Base-by-base conservation (phyloP, 2,329 filamentous ascomycete species). In the Cladosporium sp. region DNA sequence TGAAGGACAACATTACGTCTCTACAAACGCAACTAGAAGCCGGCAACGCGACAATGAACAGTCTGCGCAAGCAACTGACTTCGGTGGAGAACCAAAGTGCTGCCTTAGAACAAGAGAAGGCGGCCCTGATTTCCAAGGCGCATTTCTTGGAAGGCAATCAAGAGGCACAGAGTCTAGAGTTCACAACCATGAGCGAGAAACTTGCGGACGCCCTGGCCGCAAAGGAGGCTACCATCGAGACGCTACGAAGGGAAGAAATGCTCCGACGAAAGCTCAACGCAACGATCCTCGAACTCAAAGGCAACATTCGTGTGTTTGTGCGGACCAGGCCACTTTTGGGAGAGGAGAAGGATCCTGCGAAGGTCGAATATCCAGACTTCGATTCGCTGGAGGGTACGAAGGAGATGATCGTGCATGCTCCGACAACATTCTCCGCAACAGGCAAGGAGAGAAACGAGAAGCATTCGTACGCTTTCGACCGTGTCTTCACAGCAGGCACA, bases 291-390 rank as follows among this genome's bases (percentile, higher is more conserved):
- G 95, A 99, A 75, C 86, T 99, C 67, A 97, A 97, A 78, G 95
- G 95, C 72, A 99, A 99, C 75, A 99, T 99, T 73, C 90, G 95
- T 23, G 95, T 99, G 70, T 99, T 99, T 87, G 98, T 94, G 75
- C 89, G 95, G 76, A 94, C 98, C 31, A 89, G 96, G 49, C 95
- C 95, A 1, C 82, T 89, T 0, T 81, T 91, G 26, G 78, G 81
- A 0, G 89, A 91, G 65, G 78, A 79, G 10, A 88, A 88, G 7
- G 84, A 88, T 28, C 83, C 87, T 14, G 92, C 94, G 3, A 86
- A 87, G 60, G 91, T 98, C 69, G 83, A 86, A 2, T 97, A 92
- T 70, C 93, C 94, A 0, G 90, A 98, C 70, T 64, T 67, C 57
- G 75, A 76, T 64, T 77, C 81, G 40, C 86, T 91, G 18, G 91